These are phyloP conservation scores for Amesomyces nigricolor DNA, from an alignment of 2,329 filamentous ascomycete genomes.

Conservation along the genomic window DNA sequence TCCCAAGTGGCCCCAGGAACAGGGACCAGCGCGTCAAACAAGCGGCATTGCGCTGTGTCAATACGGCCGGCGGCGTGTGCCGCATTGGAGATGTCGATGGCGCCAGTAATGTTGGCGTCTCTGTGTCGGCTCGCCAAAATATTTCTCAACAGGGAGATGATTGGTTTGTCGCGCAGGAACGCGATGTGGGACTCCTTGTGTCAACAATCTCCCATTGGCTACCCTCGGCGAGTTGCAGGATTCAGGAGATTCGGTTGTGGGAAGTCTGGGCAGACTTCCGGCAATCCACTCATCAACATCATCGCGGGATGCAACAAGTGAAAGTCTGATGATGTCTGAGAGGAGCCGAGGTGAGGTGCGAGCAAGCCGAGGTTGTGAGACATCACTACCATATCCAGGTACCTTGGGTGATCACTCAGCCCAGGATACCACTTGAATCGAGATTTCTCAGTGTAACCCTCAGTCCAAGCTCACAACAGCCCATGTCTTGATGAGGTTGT, in stretches of 20 bases:
- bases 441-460: too few relatives aligned
- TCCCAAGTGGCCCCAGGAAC: background rate
- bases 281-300: too few relatives aligned
- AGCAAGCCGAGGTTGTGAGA: background rate
- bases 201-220: constrained; percentile 20
- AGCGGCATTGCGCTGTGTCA: constrained; percentile 6
- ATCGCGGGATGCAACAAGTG: too few relatives aligned
- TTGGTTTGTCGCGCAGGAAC: constrained; percentile 19
- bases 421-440: too few relatives aligned
- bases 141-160: constrained; percentile 5
- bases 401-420: too few relatives aligned
- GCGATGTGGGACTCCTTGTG: constrained; percentile 18
- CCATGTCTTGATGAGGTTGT: too few relatives aligned
- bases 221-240: constrained; percentile 1
- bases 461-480: too few relatives aligned
- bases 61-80: background rate
- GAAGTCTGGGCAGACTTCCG: too few relatives aligned
- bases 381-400: background rate
- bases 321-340: background rate
- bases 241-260: too few relatives aligned
- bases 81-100: background rate
- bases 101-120: constrained; percentile 2
- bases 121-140: background rate
- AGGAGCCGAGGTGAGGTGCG: background rate
- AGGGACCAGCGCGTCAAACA: constrained; percentile 1